Conservation (phyloP, 2,329 filamentous ascomycete genomes). For the Pyrenophora graminea region DNA sequence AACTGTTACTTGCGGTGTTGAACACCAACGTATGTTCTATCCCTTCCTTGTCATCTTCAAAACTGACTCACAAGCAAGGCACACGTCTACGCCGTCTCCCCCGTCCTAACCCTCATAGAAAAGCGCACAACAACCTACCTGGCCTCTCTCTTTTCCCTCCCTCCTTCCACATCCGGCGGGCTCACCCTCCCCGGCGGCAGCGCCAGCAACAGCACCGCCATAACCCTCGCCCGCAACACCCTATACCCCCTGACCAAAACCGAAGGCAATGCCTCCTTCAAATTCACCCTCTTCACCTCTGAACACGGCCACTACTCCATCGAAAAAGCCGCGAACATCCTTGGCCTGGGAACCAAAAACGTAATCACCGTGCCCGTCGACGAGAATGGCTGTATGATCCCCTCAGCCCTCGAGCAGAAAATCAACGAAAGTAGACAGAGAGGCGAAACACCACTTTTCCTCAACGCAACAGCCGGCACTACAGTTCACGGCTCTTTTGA, state of each 20-base stretch:
- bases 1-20: constrained; percentile 79
- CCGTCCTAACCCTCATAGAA: constrained; percentile 83
- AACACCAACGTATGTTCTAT: constrained; percentile 75
- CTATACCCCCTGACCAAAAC: constrained; percentile 79
- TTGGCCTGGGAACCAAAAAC: constrained; percentile 75
- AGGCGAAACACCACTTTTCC: constrained; percentile 85
- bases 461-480: constrained; percentile 93
- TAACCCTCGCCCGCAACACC: constrained; percentile 85
- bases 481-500: constrained; percentile 92
- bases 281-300: constrained; percentile 85
- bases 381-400: constrained; percentile 69
- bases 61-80: constrained; percentile 52
- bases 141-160: constrained; percentile 66
- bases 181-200: constrained; percentile 79
- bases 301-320: constrained; percentile 92
- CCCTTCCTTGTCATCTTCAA: background rate
- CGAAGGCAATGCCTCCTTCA: constrained; percentile 65
- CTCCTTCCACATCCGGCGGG: constrained; percentile 64
- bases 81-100: constrained; percentile 93
- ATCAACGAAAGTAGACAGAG: constrained; percentile 65
- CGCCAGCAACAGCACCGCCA: constrained; percentile 80
- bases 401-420: constrained; percentile 65
- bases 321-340: constrained; percentile 91
- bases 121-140: constrained; percentile 76
- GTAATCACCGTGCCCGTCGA: constrained; percentile 80